Conservation (phyloP, 2,329 filamentous ascomycete species). For the Fusarium sulawesiense region DNA sequence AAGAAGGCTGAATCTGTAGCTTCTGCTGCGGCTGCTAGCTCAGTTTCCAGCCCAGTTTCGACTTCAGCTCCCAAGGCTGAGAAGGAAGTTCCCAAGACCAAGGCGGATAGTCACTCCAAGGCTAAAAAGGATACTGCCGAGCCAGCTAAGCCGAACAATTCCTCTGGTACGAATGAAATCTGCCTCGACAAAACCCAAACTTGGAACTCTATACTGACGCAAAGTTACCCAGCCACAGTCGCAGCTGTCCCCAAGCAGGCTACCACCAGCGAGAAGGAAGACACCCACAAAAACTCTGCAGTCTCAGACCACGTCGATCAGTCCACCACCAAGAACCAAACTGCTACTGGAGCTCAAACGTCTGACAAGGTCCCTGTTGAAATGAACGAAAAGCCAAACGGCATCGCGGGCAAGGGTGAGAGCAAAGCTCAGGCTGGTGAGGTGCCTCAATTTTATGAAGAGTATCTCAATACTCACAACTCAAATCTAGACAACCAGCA, state of each 20-base stretch:
- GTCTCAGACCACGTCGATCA: constrained; percentile 39
- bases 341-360: constrained; percentile 18
- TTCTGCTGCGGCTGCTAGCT: constrained; percentile 9
- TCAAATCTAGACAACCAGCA: constrained; percentile 29
- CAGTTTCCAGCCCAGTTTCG: constrained; percentile 23
- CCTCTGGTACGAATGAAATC: constrained; percentile 41
- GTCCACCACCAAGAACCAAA: constrained; percentile 35
- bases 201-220: constrained; percentile 24
- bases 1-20: constrained; percentile 15
- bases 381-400: constrained; percentile 33
- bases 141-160: constrained; percentile 23
- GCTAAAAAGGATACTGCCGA: constrained; percentile 18
- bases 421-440: constrained; percentile 35
- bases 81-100: constrained; percentile 23
- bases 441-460: constrained; percentile 1
- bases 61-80: constrained; percentile 26
- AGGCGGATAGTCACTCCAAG: constrained; percentile 23
- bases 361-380: constrained; percentile 11
- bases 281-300: constrained; percentile 25
- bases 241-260: constrained; percentile 33
- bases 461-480: constrained; percentile 12
- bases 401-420: constrained; percentile 26
- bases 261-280: constrained; percentile 26
- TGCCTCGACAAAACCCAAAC: background rate
- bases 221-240: constrained; percentile 14